Evolutionary conservation across 2,329 filamentous ascomycete species (phyloP).

Genomic region (Colletotrichum limetticola): DNA sequence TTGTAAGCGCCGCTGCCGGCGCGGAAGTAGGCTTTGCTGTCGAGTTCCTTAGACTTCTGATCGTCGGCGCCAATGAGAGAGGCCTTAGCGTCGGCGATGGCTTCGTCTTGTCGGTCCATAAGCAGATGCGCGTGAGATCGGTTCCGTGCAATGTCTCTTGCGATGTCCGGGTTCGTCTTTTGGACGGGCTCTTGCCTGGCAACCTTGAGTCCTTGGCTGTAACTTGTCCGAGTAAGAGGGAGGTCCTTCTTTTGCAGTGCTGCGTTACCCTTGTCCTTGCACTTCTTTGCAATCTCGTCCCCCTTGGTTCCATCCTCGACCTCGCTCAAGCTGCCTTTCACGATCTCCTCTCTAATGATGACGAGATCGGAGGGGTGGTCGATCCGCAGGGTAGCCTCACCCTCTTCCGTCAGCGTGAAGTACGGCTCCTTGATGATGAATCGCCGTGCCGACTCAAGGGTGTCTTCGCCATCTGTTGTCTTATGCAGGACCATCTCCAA

Average conservation of each 20-base stretch:
- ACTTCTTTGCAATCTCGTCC: slow-evolving; percentile 33
- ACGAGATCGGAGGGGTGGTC: slow-evolving; percentile 47
- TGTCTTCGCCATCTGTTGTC: slow-evolving; percentile 43
- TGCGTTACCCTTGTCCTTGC: slow-evolving; percentile 43
- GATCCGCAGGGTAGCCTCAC: slow-evolving; percentile 51
- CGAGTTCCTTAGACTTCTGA: slow-evolving; percentile 35
- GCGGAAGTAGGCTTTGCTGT: slow-evolving; percentile 46
- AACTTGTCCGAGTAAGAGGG: slow-evolving; percentile 38
- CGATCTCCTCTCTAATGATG: slow-evolving; percentile 8
- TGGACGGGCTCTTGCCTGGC: neutral
- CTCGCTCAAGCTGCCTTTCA: neutral
- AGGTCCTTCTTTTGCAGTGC: slow-evolving; percentile 40
- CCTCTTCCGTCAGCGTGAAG: slow-evolving; percentile 53
- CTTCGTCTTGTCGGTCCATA: slow-evolving; percentile 44
- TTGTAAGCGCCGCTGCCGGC: slow-evolving; percentile 45
- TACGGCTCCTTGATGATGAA: slow-evolving; percentile 62
- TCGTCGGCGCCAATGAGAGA: slow-evolving; percentile 41
- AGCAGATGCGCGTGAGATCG: slow-evolving; percentile 46
- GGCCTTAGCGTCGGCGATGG: slow-evolving; percentile 40
- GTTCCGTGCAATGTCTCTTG: slow-evolving; percentile 46
- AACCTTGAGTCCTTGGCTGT: slow-evolving; percentile 40
- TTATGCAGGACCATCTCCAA: slow-evolving; percentile 48
- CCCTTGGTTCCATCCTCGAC: neutral
- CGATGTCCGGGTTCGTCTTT: slow-evolving; percentile 32
- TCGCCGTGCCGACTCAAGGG: slow-evolving; percentile 45